Percentiles rank a stretch among this genome's conserved stretches.
Evolutionary conservation across 164 flowering plant genomes (phyloP).

Genomic region (Nymphaea thermarum): DNA sequence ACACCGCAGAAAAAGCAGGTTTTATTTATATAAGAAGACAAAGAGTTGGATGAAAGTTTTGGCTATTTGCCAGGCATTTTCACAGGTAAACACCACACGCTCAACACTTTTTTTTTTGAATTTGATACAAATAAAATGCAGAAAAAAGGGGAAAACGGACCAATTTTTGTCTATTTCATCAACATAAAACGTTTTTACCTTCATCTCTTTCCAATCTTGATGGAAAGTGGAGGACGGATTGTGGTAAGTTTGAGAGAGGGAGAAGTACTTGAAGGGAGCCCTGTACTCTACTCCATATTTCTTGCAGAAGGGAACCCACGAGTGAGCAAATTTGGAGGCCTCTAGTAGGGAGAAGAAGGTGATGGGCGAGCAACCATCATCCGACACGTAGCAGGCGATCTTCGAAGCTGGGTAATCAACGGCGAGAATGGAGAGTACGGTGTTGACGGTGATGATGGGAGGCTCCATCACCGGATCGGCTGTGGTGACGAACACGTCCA

Average conservation of each 20-base stretch:
- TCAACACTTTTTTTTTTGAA: background rate
- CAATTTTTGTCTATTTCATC: background rate
- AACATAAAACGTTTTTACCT: no score
- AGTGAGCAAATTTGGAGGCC: conserved; percentile 37
- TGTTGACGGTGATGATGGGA: conserved; percentile 47
- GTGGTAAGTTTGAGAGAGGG: background rate
- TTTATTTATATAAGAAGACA: no score
- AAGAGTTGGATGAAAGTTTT: no score
- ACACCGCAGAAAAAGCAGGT: no score
- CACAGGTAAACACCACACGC: no score
- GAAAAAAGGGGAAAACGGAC: background rate
- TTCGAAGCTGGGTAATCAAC: conserved; percentile 52
- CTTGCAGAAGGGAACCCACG: conserved; percentile 66
- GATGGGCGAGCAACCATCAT: conserved; percentile 53
- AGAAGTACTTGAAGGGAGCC: conserved; percentile 54
- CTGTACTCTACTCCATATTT: conserved; percentile 30
- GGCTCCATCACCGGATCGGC: conserved; percentile 57
- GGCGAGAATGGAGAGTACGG: conserved; percentile 51
- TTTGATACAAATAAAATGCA: background rate
- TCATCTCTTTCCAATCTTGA: no score
- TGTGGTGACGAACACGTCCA: conserved; percentile 67
- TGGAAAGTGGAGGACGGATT: no score
- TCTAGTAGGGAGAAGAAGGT: conserved; percentile 39
- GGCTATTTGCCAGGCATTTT: no score
- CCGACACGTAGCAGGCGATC: conserved; percentile 60